Conservation (phyloP, 352 stramenopile species). For the Hyaloperonospora brassicae region DNA sequence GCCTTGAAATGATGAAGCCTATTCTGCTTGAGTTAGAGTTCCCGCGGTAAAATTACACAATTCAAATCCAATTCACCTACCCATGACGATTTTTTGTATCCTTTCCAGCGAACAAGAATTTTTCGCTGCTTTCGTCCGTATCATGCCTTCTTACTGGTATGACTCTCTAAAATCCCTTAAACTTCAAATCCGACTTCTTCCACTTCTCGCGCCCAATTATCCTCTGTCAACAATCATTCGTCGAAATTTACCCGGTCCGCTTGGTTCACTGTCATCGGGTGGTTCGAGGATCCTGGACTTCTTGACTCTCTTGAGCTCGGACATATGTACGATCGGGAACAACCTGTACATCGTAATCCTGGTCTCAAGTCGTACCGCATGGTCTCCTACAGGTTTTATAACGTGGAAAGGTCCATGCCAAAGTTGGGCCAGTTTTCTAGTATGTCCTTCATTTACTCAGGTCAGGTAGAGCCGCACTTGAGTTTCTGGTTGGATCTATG, state of each 20-base stretch:
- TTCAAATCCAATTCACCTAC: not conserved
- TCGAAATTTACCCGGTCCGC: not conserved
- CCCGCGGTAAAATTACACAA: not conserved
- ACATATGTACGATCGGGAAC: constrained; percentile 1
- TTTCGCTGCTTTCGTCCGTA: no score
- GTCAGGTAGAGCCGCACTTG: no score
- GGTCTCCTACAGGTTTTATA: not conserved
- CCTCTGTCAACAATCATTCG: not conserved
- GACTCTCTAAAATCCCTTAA: no score
- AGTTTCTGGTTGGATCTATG: no score
- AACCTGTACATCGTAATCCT: not conserved
- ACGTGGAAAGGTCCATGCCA: not conserved
- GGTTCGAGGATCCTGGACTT: not conserved
- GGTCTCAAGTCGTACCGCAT: not conserved
- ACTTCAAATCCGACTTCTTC: no score
- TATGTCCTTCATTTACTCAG: no score
- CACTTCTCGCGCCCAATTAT: not conserved
- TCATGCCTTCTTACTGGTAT: no score
- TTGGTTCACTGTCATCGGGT: not conserved
- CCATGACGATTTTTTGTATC: not conserved
- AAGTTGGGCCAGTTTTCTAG: no score
- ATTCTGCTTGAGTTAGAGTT: not conserved
- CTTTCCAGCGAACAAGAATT: not conserved
- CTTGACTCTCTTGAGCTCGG: not conserved
- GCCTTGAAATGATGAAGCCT: no score